These are phyloP conservation scores for Diaporthe batatas DNA, from an alignment of 2,329 filamentous ascomycete species.

Conservation along the genomic window DNA sequence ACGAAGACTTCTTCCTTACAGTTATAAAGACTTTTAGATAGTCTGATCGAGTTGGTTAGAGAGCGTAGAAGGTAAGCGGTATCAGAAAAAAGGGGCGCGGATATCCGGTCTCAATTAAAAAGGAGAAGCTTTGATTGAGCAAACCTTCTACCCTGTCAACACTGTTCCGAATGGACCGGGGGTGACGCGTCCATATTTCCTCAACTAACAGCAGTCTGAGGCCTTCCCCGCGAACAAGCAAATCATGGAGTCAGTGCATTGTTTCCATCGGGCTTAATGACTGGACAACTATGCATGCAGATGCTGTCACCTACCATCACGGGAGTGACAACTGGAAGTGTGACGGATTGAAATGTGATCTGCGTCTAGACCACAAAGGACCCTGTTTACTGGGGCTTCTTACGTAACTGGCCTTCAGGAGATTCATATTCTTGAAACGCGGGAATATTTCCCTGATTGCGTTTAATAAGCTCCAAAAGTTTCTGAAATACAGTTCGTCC, in stretches of 20 bases:
- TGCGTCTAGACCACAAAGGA: slow-evolving; percentile 7
- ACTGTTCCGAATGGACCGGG: neutral
- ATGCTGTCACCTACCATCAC: neutral
- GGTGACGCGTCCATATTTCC: slow-evolving; percentile 1
- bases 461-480: slow-evolving; percentile 23
- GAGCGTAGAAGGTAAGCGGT: too few relatives aligned
- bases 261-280: neutral
- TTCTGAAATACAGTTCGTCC: slow-evolving; percentile 32
- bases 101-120: too few relatives aligned
- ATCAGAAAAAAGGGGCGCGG: too few relatives aligned
- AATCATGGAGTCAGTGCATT: neutral
- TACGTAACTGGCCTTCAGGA: slow-evolving; percentile 10
- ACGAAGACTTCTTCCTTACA: too few relatives aligned
- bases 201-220: neutral
- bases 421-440: slow-evolving; percentile 27
- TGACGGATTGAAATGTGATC: neutral
- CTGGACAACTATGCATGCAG: neutral
- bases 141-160: slow-evolving; percentile 2
- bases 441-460: slow-evolving; percentile 5
- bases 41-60: too few relatives aligned
- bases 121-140: slow-evolving; percentile 25
- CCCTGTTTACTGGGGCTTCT: slow-evolving; percentile 15
- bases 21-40: too few relatives aligned
- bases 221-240: neutral
- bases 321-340: slow-evolving; percentile 5